Evolutionary conservation across 2,329 filamentous ascomycete genomes (phyloP).

Genomic region (Colletotrichum musicola): DNA sequence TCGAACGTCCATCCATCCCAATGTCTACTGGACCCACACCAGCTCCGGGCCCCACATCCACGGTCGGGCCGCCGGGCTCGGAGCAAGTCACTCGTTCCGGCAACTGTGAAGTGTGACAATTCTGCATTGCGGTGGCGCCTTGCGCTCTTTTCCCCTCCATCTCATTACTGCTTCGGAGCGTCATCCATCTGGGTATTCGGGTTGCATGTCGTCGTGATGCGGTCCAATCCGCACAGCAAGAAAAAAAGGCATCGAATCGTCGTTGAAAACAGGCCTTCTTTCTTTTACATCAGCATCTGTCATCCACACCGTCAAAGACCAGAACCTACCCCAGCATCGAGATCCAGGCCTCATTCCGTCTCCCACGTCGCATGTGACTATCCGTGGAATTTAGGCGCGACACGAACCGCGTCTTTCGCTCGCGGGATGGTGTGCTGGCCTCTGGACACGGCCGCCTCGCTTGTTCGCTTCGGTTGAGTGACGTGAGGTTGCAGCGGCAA

Average conservation of each 20-base stretch:
- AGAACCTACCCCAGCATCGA: background rate
- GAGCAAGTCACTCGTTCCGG: conserved; percentile 30
- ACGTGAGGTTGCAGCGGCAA: conserved; percentile 34
- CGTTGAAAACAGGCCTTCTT: background rate
- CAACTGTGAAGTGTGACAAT: background rate
- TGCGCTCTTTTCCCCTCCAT: background rate
- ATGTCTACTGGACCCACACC: background rate
- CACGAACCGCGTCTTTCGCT: conserved; percentile 8
- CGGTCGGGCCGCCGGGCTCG: conserved; percentile 28
- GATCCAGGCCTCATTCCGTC: background rate
- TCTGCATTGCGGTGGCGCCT: conserved; percentile 6
- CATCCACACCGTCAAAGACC: background rate
- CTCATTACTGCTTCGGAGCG: background rate
- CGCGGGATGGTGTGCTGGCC: conserved; percentile 22
- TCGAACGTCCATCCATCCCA: too few relatives aligned
- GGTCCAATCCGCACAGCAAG: background rate
- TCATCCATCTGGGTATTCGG: background rate
- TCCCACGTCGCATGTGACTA: background rate
- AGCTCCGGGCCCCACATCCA: conserved; percentile 15
- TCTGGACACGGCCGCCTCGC: conserved; percentile 11
- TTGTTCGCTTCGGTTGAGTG: conserved; percentile 10
- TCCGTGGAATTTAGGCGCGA: conserved; percentile 24
- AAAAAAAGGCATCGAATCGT: background rate
- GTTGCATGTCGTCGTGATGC: background rate
- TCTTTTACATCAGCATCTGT: conserved; percentile 38